Conservation (phyloP, 768 basidiomycete species). For the Hydnomerulius pinastri region DNA sequence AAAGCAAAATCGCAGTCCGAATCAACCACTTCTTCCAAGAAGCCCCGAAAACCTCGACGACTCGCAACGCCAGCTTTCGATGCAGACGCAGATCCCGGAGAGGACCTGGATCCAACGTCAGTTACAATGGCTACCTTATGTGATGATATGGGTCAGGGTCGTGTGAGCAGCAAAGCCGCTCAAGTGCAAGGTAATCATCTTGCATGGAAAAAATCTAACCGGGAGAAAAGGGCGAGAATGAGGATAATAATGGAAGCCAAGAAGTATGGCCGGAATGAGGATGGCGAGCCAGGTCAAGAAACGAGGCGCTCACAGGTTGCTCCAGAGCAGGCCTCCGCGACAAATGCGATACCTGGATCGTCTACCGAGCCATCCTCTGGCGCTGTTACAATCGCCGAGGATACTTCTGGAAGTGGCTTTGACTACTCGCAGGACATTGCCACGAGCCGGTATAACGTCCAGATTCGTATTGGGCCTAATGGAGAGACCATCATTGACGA, state of each 20-base stretch:
- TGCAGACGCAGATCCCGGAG: constrained; percentile 64
- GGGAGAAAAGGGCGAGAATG: constrained; percentile 67
- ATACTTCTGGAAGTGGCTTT: constrained; percentile 60
- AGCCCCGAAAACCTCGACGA: constrained; percentile 38
- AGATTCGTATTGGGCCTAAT: constrained; percentile 84
- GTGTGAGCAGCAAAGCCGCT: constrained; percentile 74
- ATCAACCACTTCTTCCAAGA: constrained; percentile 30
- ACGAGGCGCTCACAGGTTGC: constrained; percentile 8
- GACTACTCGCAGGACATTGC: constrained; percentile 68
- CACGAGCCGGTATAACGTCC: constrained; percentile 77
- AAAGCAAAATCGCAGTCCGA: constrained; percentile 22
- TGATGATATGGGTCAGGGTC: constrained; percentile 74
- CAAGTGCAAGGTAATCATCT: constrained; percentile 72
- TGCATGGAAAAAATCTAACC: constrained; percentile 69
- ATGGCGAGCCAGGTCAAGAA: constrained; percentile 36
- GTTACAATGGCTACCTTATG: constrained; percentile 84
- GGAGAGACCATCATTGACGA: constrained; percentile 89
- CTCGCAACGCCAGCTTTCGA: constrained; percentile 59
- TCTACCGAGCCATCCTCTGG: constrained; percentile 19
- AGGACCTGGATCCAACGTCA: constrained; percentile 78
- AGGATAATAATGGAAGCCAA: constrained; percentile 65
- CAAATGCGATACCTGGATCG: constrained; percentile 9
- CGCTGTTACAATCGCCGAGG: constrained; percentile 27
- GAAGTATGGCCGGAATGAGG: constrained; percentile 68
- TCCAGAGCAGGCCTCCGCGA: constrained; percentile 4